A percentile compares a stretch with the other conserved stretches of the same genome.
Evolutionary conservation across 2,329 filamentous ascomycete genomes (phyloP).

Genomic region (Aspergillus sp.): DNA sequence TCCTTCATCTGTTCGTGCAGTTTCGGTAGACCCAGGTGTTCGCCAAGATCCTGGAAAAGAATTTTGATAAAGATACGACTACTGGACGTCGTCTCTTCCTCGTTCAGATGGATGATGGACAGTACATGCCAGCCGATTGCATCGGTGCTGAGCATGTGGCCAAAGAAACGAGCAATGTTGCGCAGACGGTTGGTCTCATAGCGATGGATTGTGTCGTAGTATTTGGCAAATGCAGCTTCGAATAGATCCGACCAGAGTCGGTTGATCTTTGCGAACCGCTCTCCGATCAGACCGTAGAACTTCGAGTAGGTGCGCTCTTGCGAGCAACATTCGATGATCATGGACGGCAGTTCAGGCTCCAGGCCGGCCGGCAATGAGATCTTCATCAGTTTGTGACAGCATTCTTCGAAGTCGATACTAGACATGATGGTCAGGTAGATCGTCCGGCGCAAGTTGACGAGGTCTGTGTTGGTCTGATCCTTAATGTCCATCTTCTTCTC

Average conservation of each 20-base stretch:
- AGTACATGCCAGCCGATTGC: slow-evolving; percentile 91
- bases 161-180: slow-evolving; percentile 94
- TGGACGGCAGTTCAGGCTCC: slow-evolving; percentile 87
- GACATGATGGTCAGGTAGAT: slow-evolving; percentile 99
- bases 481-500: slow-evolving; percentile 91
- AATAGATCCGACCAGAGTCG: slow-evolving; percentile 92
- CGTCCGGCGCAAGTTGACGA: slow-evolving; percentile 87
- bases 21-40: slow-evolving; percentile 80
- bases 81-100: slow-evolving; percentile 94
- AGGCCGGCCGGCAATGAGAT: slow-evolving; percentile 82
- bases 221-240: slow-evolving; percentile 82
- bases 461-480: slow-evolving; percentile 92
- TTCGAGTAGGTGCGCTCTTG: slow-evolving; percentile 97
- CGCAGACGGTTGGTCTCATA: slow-evolving; percentile 94
- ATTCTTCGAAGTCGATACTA: slow-evolving; percentile 93
- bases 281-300: slow-evolving; percentile 91
- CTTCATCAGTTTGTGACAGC: slow-evolving; percentile 94
- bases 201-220: slow-evolving; percentile 96
- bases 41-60: slow-evolving; percentile 84
- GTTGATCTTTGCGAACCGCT: slow-evolving; percentile 94
- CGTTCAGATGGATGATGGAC: slow-evolving; percentile 81
- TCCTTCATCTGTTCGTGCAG: slow-evolving; percentile 74
- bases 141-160: slow-evolving; percentile 82
- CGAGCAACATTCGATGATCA: slow-evolving; percentile 95
- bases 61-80: slow-evolving; percentile 99